Base-by-base conservation (phyloP, 768 basidiomycete genomes). In the Tylopilus balloui region DNA sequence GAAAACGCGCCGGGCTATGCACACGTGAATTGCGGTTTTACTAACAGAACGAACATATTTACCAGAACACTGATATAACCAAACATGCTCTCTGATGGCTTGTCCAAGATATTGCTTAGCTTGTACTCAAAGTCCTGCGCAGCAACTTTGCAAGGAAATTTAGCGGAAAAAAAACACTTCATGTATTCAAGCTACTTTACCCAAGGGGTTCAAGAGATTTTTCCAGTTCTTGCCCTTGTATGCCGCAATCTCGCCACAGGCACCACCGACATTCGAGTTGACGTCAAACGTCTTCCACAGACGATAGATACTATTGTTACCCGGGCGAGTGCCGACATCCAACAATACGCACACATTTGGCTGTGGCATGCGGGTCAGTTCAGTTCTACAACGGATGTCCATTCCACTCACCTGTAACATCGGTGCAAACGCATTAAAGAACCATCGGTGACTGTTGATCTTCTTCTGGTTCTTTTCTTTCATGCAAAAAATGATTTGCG, bases 81-180 rank as follows among this genome's bases (percentile, higher is more conserved):
- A 63, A 94, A 93, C 66, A 92, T 76, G 3, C 81, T 84, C 61
- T 94, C 92, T 0, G 83, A 88, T 4, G 92, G 85, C 65, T 93
- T 93, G 67, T 93, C 92, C 48, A 94, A 71, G 59, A 95, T 94
- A 61, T 90, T 86, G 61, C 88, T 86, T 54, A 88, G 78, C 68
- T 94, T 95, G 71, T 95, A 95, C 69, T 94, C 91, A 62, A 95
- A 97, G 64, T 96, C 95, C 64, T 96, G 94, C 1, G 92, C 89
- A 1, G 94, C 93, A 4, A 94, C 88, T 88, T 40, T 51, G 14
- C 44, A 48, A 24, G 27, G 15, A 24, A 11, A 13, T 24, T 52
- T 9, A 48, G 48, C 32, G 19, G 34, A 6, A 13, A 15, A n/a
- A 46, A n/a, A n/a, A n/a, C n/a, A n/a, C n/a, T n/a, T 29, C 15